Evolutionary conservation across 768 basidiomycete genomes (phyloP), one percentile per base, ranked within the genome.

Genomic region (Suillus paluster): DNA sequence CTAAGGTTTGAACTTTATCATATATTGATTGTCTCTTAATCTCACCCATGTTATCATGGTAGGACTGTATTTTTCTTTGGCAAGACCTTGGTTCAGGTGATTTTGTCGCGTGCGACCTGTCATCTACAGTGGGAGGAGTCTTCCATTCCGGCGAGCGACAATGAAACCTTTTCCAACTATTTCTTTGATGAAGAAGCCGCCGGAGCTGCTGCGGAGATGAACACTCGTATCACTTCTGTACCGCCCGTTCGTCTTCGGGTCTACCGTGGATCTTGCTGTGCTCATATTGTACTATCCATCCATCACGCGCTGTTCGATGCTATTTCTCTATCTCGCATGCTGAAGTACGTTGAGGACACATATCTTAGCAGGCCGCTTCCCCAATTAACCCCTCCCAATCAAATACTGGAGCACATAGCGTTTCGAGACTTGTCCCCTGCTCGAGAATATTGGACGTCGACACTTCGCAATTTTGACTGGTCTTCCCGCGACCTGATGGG

Each of bases 251-350:
- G 63, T 34, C 25, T 64, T 25, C 45, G 33, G 38, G 33, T 62
- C 59, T 67, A 67, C 63, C 49, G 41, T 21, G 38, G 58, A n/a
- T 53, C 46, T 23, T 48, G 49, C 5, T 36, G 25, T 15, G 54
- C 52, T 34, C 65, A 67, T 60, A 30, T 71, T 38, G 66, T 63
- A 17, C 62, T 77, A 39, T 75, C 76, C 7, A 75, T 76, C 34
- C 75, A 76, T 46, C 75, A 76, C 27, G 74, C 74, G 3, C 59
- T 76, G 8, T 76, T 73, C 61, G 75, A 76, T 57, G 75, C 73
- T 3, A 63, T 71, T 36, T 77, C 75, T 19, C 62, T 76, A 4
- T 65, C 75, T 1, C 63, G 66, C 27, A 58, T 75, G n/a, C 62
- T 76, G 46, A 71, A 69, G 27, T 65, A 68, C 21, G 66, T 73